Base-by-base conservation (phyloP, 345 rosid genomes). In the Moricandia moricandioides region DNA sequence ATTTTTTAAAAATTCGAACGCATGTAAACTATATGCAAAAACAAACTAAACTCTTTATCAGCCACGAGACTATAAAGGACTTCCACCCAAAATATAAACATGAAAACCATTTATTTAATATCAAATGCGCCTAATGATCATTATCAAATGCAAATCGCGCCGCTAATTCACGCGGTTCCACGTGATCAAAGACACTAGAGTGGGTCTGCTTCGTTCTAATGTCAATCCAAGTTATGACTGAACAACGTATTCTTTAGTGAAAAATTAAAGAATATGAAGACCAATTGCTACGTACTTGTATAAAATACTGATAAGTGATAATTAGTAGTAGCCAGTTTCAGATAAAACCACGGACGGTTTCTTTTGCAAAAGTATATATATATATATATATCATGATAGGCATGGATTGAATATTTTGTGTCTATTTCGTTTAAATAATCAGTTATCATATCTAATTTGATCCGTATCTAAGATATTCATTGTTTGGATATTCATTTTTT, bases 151-250 rank as follows among this genome's bases (percentile, higher is more conserved):
- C 84, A 79, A 78, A 70, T 47, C 30, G 81, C 78, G 78, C 85
- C 81, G 71, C 83, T 76, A 74, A 83, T 66, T 31, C 71, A 73
- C 82, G 82, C 84, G 81, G 80, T 78, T 82, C 78, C 88, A 88
- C 89, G 87, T 88, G 89, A 82, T 70, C 55, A 72, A 33, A 70
- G 67, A 63, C 70, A 67, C 61, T 65, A 63, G 52, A 47, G 75
- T 67, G 62, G 69, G 70, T 76, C 74, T 76, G 34, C 64, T 40
- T 71, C 47, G 67, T 60, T 61, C 61, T 60, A 27, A 62, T 62
- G 76, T 8, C 33, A 40, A 37, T 66, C 40, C 31, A 55, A 55
- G 18, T 31, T 62, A 31, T 33, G 55, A 30, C 7, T 21, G 49
- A n/a, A 51, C 29, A 52, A 0, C 43, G 47, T 69, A 54, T 27